These are phyloP conservation scores for Fusarium guadeloupense DNA, from an alignment of 2,329 filamentous ascomycete genomes.

Conservation along the genomic window DNA sequence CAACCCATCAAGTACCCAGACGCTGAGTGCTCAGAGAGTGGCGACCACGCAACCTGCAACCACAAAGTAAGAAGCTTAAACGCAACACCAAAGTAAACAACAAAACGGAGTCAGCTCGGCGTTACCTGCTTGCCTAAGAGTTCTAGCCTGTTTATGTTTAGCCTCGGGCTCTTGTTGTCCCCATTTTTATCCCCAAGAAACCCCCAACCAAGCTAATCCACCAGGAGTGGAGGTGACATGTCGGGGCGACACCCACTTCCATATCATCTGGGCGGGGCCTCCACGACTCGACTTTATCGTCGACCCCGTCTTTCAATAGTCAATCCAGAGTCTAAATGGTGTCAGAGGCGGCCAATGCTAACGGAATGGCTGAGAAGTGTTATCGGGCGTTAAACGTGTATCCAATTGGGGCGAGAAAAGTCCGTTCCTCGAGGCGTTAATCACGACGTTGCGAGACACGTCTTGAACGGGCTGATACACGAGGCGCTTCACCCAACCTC, in stretches of 20 bases:
- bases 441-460: constrained; percentile 3
- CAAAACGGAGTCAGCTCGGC: constrained; percentile 28
- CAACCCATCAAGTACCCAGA: neutral
- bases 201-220: constrained; percentile 25
- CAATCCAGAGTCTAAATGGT: constrained; percentile 14
- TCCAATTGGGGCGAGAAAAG: neutral
- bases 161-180: constrained; percentile 9
- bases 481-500: constrained; percentile 22
- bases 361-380: too few relatives aligned
- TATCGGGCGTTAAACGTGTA: too few relatives aligned
- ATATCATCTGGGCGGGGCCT: constrained; percentile 4
- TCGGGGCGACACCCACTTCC: constrained; percentile 4
- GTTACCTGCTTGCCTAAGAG: constrained; percentile 20
- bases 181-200: constrained; percentile 30
- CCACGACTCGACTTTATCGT: constrained; percentile 31
- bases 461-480: constrained; percentile 29
- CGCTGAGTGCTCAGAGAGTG: constrained; percentile 11
- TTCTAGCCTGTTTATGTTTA: constrained; percentile 22
- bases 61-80: constrained; percentile 13
- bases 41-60: neutral
- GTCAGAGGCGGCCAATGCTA: constrained; percentile 24
- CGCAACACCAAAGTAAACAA: neutral
- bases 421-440: constrained; percentile 11
- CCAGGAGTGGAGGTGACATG: constrained; percentile 7
- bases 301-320: constrained; percentile 30